These are phyloP conservation scores for Cicer judaicum DNA, from an alignment of 306 rosid species.

Conservation along the genomic window DNA sequence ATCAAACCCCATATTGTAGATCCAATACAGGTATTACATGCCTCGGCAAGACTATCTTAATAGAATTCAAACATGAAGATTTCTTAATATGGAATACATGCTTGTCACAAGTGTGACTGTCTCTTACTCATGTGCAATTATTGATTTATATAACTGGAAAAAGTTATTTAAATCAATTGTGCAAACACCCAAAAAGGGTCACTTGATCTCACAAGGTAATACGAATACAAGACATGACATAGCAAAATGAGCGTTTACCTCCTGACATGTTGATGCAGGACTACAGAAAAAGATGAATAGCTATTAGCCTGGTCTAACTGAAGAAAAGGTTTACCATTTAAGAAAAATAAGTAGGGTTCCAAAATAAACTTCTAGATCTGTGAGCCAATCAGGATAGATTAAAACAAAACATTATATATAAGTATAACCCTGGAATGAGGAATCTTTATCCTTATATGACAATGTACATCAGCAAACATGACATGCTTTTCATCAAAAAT, in stretches of 20 bases:
- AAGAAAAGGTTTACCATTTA: conserved; percentile 16
- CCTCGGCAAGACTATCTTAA: not conserved
- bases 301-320: conserved; percentile 12
- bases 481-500: not conserved
- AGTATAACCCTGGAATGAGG: not conserved
- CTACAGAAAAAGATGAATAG: conserved; percentile 26
- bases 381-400: not conserved
- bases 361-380: conserved; percentile 8
- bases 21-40: conserved; percentile 25
- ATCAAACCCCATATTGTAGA: conserved; percentile 1
- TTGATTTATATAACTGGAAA: conserved; percentile 28
- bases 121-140: conserved; percentile 7
- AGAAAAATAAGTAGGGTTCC: conserved; percentile 8
- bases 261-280: conserved; percentile 3
- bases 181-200: conserved; percentile 25
- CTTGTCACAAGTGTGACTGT: not conserved
- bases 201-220: conserved; percentile 24
- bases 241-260: not conserved
- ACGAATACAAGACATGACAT: conserved; percentile 9
- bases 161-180: not conserved
- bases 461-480: not conserved
- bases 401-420: not conserved
- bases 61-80: not conserved
- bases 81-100: not conserved
- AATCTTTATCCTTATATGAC: not conserved